Evolutionary conservation across 352 stramenopile genomes (phyloP).

Genomic region (Peronospora tabacina): DNA sequence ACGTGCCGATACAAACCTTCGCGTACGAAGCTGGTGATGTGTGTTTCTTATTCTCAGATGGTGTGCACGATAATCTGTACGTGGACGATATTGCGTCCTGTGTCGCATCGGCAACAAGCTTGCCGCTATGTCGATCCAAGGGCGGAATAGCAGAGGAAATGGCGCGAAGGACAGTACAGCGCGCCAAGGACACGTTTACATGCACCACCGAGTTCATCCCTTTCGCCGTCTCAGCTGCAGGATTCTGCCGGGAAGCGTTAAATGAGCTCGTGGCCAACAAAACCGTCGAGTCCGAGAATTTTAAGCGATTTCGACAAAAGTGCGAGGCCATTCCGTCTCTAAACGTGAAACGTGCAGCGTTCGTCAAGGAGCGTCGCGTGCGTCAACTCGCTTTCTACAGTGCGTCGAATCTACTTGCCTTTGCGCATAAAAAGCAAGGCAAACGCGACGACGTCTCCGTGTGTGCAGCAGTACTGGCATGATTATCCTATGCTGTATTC

Average conservation of each 20-base stretch:
- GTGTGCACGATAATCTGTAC: slow-evolving; percentile 84
- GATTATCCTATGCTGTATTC: too few relatives aligned
- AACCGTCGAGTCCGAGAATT: slow-evolving; percentile 53
- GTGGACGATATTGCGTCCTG: slow-evolving; percentile 73
- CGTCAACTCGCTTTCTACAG: slow-evolving; percentile 84
- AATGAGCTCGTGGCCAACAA: slow-evolving; percentile 69
- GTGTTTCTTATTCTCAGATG: slow-evolving; percentile 80
- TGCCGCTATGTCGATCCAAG: slow-evolving; percentile 15
- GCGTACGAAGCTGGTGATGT: slow-evolving; percentile 67
- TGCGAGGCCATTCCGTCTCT: slow-evolving; percentile 66
- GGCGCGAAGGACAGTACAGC: slow-evolving; percentile 59
- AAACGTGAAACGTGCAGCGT: slow-evolving; percentile 48
- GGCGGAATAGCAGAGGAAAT: slow-evolving; percentile 63
- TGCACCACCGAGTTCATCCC: slow-evolving; percentile 67
- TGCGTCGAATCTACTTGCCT: slow-evolving; percentile 81
- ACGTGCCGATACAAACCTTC: slow-evolving; percentile 68
- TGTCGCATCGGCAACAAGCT: slow-evolving; percentile 26
- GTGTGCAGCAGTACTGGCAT: slow-evolving; percentile 76
- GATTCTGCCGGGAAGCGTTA: slow-evolving; percentile 72
- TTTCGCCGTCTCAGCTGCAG: slow-evolving; percentile 75
- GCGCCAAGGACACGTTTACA: slow-evolving; percentile 61
- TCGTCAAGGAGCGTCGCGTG: slow-evolving; percentile 79
- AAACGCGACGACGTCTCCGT: slow-evolving; percentile 86
- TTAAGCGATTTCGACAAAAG: slow-evolving; percentile 59
- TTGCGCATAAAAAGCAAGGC: slow-evolving; percentile 83